Evolutionary conservation across 192 early-diverging fungal species (phyloP).

Genomic region (Gonapodya prolifera): DNA sequence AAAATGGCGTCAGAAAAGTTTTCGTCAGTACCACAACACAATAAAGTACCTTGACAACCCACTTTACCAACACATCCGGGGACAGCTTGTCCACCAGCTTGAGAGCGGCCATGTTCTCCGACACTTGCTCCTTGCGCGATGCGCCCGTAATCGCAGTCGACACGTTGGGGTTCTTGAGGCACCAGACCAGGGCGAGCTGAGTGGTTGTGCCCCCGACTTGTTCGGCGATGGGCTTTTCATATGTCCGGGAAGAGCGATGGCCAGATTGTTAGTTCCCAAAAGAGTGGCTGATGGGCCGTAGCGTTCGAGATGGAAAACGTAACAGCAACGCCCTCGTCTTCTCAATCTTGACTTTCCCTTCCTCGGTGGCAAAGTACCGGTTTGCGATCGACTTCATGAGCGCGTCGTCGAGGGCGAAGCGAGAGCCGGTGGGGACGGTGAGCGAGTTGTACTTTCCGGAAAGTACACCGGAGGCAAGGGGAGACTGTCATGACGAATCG

Average conservation of each 20-base stretch:
- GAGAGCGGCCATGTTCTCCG: conserved; percentile 59
- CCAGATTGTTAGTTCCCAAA: too few relatives aligned
- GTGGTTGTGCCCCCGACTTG: conserved; percentile 40
- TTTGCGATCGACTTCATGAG: conserved; percentile 44
- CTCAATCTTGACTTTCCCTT: conserved; percentile 53
- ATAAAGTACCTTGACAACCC: too few relatives aligned
- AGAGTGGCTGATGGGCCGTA: too few relatives aligned
- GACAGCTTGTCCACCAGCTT: conserved; percentile 44
- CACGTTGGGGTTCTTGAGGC: conserved; percentile 46
- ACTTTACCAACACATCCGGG: conserved; percentile 49
- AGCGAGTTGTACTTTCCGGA: conserved; percentile 63
- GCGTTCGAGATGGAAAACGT: conserved; percentile 7
- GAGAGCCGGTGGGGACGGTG: conserved; percentile 46
- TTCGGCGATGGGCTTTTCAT: conserved; percentile 35
- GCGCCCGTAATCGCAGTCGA: conserved; percentile 54
- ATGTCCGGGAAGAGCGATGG: too few relatives aligned
- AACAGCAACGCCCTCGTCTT: conserved; percentile 45
- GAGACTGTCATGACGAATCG: background rate
- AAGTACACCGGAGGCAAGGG: conserved; percentile 10
- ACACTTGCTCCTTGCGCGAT: conserved; percentile 48
- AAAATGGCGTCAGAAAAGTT: too few relatives aligned
- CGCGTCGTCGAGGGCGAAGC: conserved; percentile 43
- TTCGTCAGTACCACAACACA: too few relatives aligned
- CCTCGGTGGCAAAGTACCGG: conserved; percentile 33
- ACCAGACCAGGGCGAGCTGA: conserved; percentile 63